phyloP scores from a whole-genome alignment of 352 stramenopile species.

The Aphanomyces euteiches region DNA sequence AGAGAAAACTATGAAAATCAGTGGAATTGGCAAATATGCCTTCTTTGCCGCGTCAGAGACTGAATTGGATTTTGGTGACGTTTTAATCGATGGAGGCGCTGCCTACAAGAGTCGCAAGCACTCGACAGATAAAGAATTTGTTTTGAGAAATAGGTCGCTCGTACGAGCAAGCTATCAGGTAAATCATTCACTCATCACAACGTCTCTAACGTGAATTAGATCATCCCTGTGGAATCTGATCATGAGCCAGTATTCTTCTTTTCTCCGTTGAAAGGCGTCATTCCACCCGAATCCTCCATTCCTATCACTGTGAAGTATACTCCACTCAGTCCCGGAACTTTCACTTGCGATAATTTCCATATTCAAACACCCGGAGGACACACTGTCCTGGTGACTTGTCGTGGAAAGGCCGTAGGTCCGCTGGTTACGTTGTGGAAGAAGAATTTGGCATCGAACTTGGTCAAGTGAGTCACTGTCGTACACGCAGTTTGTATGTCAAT shows the following conservation, averaged over 20 bases:
- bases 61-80: constrained; percentile 79
- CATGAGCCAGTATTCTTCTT: constrained; percentile 84
- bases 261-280: constrained; percentile 55
- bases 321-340: constrained; percentile 76
- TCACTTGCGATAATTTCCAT: constrained; percentile 88
- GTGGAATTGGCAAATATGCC: constrained; percentile 86
- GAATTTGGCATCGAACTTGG: constrained; percentile 65
- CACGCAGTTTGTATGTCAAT: neutral
- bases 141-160: constrained; percentile 87
- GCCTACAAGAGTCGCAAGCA: constrained; percentile 32
- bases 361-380: constrained; percentile 88
- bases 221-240: constrained; percentile 76
- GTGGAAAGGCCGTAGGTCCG: constrained; percentile 57
- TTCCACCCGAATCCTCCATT: constrained; percentile 66
- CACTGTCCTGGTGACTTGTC: constrained; percentile 62
- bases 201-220: constrained; percentile 14
- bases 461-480: constrained; percentile 29
- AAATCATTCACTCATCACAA: neutral
- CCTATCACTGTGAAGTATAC: constrained; percentile 74
- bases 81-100: constrained; percentile 59
- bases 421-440: constrained; percentile 79
- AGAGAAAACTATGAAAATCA: constrained; percentile 78
- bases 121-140: constrained; percentile 73
- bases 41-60: constrained; percentile 77
- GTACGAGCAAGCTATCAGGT: constrained; percentile 80